Conservation (phyloP, 164 flowering plant genomes). For the Umbilicus rupestris region DNA sequence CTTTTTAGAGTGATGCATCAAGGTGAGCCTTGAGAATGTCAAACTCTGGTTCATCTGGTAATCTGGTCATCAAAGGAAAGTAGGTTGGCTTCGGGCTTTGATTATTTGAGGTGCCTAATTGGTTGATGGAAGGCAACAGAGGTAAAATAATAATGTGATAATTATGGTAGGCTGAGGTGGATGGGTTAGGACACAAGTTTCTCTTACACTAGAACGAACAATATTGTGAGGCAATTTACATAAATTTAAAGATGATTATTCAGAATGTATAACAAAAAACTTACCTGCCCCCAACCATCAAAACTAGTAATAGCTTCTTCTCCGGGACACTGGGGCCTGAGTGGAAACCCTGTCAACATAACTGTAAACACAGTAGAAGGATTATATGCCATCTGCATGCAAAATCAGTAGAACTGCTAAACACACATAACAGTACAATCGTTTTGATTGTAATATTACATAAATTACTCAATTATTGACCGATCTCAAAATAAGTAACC, state of each 20-base stretch:
- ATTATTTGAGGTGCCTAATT: slow-evolving; percentile 68
- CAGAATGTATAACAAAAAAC: too few species aligned
- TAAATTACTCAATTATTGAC: neutral
- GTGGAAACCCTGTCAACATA: slow-evolving; percentile 59
- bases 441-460: neutral
- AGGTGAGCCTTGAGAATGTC: slow-evolving; percentile 60
- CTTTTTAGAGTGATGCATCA: slow-evolving; percentile 26
- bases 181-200: neutral
- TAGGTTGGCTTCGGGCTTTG: slow-evolving; percentile 90
- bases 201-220: neutral
- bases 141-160: slow-evolving; percentile 28
- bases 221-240: too few species aligned
- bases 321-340: slow-evolving; percentile 50
- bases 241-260: too few species aligned
- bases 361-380: slow-evolving; percentile 11
- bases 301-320: slow-evolving; percentile 63
- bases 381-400: too few species aligned
- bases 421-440: neutral
- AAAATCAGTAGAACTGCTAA: neutral
- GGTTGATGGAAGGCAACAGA: slow-evolving; percentile 64
- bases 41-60: slow-evolving; percentile 79
- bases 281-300: too few species aligned
- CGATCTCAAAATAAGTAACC: too few species aligned
- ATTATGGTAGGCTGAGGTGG: slow-evolving; percentile 4
- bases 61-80: slow-evolving; percentile 47